Conservation (phyloP, 495 filamentous ascomycete species). For the Hypoxylon lienhwacheense region DNA sequence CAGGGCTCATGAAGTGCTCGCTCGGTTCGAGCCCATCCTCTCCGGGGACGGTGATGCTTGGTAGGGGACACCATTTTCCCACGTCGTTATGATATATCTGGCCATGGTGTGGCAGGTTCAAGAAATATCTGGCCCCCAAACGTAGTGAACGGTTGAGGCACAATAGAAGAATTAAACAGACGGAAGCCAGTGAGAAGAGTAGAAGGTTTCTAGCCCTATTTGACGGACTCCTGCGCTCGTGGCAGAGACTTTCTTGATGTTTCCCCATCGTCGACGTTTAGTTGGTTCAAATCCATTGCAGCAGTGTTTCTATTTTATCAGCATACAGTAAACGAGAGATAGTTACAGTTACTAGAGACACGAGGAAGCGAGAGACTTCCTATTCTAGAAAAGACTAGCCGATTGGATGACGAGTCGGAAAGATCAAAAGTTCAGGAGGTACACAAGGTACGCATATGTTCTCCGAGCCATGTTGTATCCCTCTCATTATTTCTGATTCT, state of each 20-base stretch:
- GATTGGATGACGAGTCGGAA: too few species aligned
- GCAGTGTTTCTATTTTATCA: conserved; percentile 2
- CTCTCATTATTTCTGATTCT: too few species aligned
- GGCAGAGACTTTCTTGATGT: not conserved
- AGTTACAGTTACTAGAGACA: too few species aligned
- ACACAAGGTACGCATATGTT: not conserved
- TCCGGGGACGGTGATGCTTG: conserved; percentile 6
- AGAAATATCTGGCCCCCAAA: not conserved
- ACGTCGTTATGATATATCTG: not conserved
- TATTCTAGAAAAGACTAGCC: conserved; percentile 3
- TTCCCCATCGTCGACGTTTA: conserved; percentile 15
- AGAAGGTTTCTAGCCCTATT: conserved; percentile 2
- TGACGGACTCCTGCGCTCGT: not conserved
- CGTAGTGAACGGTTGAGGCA: conserved; percentile 6
- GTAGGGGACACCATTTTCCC: conserved; percentile 19
- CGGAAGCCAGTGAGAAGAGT: conserved; percentile 6
- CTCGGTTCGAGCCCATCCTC: conserved; percentile 16
- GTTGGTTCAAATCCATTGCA: not conserved
- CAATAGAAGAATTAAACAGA: conserved; percentile 11
- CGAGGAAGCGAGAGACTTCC: not conserved
- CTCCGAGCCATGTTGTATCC: too few species aligned
- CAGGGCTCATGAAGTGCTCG: conserved; percentile 17
- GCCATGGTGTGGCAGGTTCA: not conserved
- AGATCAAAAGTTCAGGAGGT: too few species aligned
- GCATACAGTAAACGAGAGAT: not conserved